Conservation (phyloP, 768 basidiomycete genomes). For the Tylopilus vinaceipallidus region DNA sequence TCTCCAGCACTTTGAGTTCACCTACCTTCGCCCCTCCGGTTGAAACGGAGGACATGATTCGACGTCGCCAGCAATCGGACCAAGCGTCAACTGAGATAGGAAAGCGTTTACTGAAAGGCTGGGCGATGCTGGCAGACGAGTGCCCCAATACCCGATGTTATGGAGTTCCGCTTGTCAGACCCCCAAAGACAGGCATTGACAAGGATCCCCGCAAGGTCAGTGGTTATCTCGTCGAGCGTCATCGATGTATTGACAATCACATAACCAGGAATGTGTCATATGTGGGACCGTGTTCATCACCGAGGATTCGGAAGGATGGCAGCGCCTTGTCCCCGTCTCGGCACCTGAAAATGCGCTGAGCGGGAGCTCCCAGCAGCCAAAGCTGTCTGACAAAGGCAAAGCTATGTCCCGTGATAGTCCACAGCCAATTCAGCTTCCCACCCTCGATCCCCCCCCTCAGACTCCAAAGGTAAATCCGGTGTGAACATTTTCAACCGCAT, state of each 20-base stretch:
- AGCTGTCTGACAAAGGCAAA: constrained; percentile 11
- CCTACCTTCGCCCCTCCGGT: constrained; percentile 61
- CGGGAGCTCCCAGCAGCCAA: constrained; percentile 5
- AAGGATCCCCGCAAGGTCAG: constrained; percentile 67
- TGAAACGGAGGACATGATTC: constrained; percentile 63
- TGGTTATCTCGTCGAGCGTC: constrained; percentile 1
- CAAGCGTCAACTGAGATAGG: constrained; percentile 78
- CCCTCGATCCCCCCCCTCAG: constrained; percentile 30
- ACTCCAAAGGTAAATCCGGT: constrained; percentile 27
- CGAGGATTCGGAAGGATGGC: constrained; percentile 53
- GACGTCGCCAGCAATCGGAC: constrained; percentile 79
- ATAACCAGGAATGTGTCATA: constrained; percentile 70
- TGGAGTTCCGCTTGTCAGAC: constrained; percentile 81
- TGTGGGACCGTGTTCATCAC: constrained; percentile 62
- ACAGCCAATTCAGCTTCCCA: constrained; percentile 33
- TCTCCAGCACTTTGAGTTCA: constrained; percentile 59
- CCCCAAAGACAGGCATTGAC: constrained; percentile 59
- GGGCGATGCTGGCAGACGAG: constrained; percentile 89
- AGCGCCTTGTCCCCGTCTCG: constrained; percentile 38
- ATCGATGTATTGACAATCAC: constrained; percentile 2
- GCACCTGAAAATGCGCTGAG: constrained; percentile 1
- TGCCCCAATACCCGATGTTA: constrained; percentile 69
- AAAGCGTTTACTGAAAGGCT: constrained; percentile 72
- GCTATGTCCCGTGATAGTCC: constrained; percentile 21
- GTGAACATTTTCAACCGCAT: background rate